Percentiles rank a stretch among this genome's conserved stretches.
Evolutionary conservation across 352 stramenopile species (phyloP).

Genomic region (Globisporangium emineosum): DNA sequence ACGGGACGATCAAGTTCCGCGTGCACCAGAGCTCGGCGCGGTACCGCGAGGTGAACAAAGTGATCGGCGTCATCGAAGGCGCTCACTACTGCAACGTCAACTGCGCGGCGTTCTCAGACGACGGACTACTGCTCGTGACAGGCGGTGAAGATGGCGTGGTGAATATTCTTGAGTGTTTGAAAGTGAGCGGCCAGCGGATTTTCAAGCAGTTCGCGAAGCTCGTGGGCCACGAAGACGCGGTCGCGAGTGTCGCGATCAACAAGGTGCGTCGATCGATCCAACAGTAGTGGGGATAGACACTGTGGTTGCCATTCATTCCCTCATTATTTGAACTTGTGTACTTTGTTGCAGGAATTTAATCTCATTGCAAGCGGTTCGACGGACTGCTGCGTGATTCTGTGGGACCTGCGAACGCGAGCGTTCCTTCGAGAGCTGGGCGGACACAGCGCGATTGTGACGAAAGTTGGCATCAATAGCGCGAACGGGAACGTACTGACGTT

Average conservation of each 20-base stretch:
- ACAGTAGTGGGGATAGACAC: no score
- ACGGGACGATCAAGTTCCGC: constrained; percentile 64
- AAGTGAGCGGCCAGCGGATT: constrained; percentile 47
- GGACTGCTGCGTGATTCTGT: constrained; percentile 59
- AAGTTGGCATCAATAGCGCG: constrained; percentile 66
- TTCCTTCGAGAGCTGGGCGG: constrained; percentile 63
- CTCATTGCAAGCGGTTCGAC: constrained; percentile 58
- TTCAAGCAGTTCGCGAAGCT: constrained; percentile 73
- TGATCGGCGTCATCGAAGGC: constrained; percentile 63
- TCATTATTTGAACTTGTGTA: not conserved
- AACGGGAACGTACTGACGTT: constrained; percentile 63
- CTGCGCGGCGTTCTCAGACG: constrained; percentile 57
- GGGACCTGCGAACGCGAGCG: constrained; percentile 58
- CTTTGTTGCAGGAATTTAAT: constrained; percentile 47
- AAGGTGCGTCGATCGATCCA: constrained; percentile 47
- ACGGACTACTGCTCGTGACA: constrained; percentile 55
- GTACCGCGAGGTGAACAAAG: constrained; percentile 62
- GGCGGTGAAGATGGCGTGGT: constrained; percentile 68
- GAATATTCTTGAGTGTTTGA: constrained; percentile 68
- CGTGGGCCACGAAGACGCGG: constrained; percentile 58
- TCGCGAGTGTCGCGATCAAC: constrained; percentile 65
- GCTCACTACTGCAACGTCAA: constrained; percentile 53
- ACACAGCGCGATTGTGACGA: constrained; percentile 38
- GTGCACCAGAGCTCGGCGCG: constrained; percentile 46
- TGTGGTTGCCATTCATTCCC: not conserved